phyloP scores from a whole-genome alignment of 1,139 yeast genomes.

The Candida smagusa region DNA sequence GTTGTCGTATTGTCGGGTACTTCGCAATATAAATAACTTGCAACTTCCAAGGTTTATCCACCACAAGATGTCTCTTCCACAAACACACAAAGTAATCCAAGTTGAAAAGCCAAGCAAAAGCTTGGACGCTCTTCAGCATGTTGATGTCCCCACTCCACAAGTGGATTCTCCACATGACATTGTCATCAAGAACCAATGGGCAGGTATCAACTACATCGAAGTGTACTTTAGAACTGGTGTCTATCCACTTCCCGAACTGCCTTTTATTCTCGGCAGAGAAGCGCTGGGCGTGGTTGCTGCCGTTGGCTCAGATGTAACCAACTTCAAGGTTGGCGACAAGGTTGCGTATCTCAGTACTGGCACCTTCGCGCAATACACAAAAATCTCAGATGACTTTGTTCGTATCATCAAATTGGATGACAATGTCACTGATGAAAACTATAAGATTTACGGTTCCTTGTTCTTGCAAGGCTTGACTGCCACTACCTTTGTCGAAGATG shows the following conservation, averaged over 20 bases:
- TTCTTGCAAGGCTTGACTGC: conserved; percentile 79
- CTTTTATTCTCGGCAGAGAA: conserved; percentile 76
- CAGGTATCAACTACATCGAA: conserved; percentile 84
- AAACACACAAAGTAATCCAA: conserved; percentile 55
- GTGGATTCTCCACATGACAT: conserved; percentile 51
- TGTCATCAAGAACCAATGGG: conserved; percentile 64
- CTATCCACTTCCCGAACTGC: conserved; percentile 53
- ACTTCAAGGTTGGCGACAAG: conserved; percentile 65
- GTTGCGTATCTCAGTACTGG: conserved; percentile 53
- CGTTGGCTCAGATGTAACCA: conserved; percentile 57
- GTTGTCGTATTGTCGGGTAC: too few species aligned
- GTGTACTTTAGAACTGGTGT: conserved; percentile 76
- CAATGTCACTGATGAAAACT: conserved; percentile 40
- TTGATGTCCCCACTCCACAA: conserved; percentile 56
- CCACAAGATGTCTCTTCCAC: conserved; percentile 41
- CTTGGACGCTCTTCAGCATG: conserved; percentile 38
- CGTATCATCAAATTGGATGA: conserved; percentile 49
- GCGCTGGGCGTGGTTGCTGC: conserved; percentile 75
- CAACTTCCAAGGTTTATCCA: too few species aligned
- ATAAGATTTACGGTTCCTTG: conserved; percentile 57
- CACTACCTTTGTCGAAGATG: conserved; percentile 60
- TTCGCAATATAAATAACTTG: too few species aligned
- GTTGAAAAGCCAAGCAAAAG: conserved; percentile 52
- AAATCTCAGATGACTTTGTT: conserved; percentile 28
- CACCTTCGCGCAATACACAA: conserved; percentile 74